These are phyloP conservation scores for Clohesyomyces aquaticus DNA, from an alignment of 495 filamentous ascomycete species.

Conservation along the genomic window DNA sequence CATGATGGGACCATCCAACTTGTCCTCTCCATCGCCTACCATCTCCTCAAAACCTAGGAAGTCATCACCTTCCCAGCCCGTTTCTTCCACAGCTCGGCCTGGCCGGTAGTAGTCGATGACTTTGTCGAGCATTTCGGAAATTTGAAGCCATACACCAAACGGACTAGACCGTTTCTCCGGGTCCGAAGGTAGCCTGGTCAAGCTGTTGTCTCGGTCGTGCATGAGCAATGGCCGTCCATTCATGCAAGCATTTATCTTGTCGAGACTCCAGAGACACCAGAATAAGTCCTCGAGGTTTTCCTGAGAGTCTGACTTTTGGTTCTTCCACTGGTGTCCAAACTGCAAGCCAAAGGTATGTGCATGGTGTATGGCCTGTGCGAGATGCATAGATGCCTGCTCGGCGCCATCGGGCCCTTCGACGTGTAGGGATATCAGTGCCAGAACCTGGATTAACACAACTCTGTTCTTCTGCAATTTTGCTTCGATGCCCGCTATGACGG, in stretches of 20 bases:
- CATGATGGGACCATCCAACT: conserved; percentile 37
- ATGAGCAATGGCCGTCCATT: conserved; percentile 68
- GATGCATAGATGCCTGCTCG: conserved; percentile 49
- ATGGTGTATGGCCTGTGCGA: conserved; percentile 56
- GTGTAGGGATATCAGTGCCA: conserved; percentile 54
- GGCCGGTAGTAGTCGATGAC: conserved; percentile 73
- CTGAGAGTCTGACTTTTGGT: conserved; percentile 36
- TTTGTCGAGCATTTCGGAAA: conserved; percentile 61
- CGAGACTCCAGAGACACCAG: conserved; percentile 69
- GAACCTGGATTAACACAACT: conserved; percentile 47
- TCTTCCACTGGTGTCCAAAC: conserved; percentile 51
- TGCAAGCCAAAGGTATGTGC: conserved; percentile 70
- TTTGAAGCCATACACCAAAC: conserved; percentile 58
- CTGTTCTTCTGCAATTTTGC: conserved; percentile 44
- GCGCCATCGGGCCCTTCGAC: conserved; percentile 51
- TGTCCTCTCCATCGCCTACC: conserved; percentile 50
- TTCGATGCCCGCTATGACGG: conserved; percentile 42
- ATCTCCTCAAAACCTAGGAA: conserved; percentile 72
- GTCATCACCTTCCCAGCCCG: conserved; percentile 56
- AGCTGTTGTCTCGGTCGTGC: conserved; percentile 65
- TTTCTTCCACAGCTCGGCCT: conserved; percentile 47
- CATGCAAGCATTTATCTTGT: conserved; percentile 65
- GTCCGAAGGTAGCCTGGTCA: conserved; percentile 38
- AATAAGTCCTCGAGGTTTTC: conserved; percentile 59
- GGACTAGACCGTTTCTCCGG: conserved; percentile 44